A percentile compares a stretch with the other conserved stretches of the same genome.
These are phyloP conservation scores for Raddia guianensis DNA, from an alignment of 176 grass and related monocot species.

Conservation along the genomic window DNA sequence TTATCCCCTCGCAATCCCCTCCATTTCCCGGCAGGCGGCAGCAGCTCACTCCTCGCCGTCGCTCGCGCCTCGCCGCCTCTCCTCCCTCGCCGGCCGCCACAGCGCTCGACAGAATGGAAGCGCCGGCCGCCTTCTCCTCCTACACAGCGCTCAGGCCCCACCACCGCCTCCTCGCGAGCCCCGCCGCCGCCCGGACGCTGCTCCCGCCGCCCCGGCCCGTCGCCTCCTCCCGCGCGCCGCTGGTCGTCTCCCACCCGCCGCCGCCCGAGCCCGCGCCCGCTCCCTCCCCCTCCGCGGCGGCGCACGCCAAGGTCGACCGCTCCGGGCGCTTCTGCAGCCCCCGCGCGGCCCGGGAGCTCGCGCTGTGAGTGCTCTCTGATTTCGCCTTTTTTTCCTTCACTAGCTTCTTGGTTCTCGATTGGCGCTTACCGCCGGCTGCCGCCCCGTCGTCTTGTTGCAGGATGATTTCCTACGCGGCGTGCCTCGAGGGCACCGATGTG, in stretches of 20 bases:
- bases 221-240: slow-evolving; percentile 38
- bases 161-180: background rate
- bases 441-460: slow-evolving; percentile 41
- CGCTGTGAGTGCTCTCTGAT: slow-evolving; percentile 62
- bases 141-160: background rate
- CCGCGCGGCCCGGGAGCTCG: slow-evolving; percentile 88
- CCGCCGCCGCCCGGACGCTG: background rate
- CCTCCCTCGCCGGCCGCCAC: slow-evolving; percentile 35
- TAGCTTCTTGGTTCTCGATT: background rate
- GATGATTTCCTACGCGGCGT: slow-evolving; percentile 90
- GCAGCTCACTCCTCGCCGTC: slow-evolving; percentile 13
- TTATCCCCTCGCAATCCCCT: slow-evolving; percentile 55
- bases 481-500: slow-evolving; percentile 82
- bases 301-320: slow-evolving; percentile 58
- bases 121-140: background rate
- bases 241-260: slow-evolving; percentile 33
- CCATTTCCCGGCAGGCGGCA: slow-evolving; percentile 18
- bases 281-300: background rate
- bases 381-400: background rate
- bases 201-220: slow-evolving; percentile 33
- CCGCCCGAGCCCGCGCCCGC: background rate
- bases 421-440: background rate
- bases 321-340: slow-evolving; percentile 86
- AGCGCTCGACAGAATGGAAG: slow-evolving; percentile 40
- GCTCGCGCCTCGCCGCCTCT: background rate